A percentile compares a stretch with the other conserved stretches of the same genome.
Evolutionary conservation across 228 moss, liverwort and hornwort species (phyloP).

Genomic region (Sphagnum magellanicum): DNA sequence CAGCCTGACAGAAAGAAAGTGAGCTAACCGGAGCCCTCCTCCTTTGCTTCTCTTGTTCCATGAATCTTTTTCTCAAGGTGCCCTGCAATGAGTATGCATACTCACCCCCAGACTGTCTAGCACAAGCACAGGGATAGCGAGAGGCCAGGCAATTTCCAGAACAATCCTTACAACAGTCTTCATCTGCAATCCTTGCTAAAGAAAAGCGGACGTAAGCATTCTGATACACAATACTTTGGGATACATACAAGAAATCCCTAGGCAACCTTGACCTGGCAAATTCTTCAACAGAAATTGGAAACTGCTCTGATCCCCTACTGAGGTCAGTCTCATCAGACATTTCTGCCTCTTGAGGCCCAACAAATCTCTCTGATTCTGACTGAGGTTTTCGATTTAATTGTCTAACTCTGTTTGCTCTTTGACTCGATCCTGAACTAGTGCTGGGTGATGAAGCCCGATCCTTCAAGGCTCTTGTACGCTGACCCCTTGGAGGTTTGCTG

Average conservation of each 20-base stretch:
- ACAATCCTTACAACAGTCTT: constrained; percentile 72
- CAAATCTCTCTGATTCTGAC: background rate
- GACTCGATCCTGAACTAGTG: constrained; percentile 6
- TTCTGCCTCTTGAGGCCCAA: background rate
- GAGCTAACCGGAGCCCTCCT: constrained; percentile 12
- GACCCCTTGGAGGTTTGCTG: background rate
- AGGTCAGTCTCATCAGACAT: constrained; percentile 29
- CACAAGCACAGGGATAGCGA: constrained; percentile 61
- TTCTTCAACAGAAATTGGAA: constrained; percentile 31
- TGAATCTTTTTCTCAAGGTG: constrained; percentile 39
- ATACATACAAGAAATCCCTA: constrained; percentile 68
- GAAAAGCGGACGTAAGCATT: constrained; percentile 63
- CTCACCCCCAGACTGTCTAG: constrained; percentile 74
- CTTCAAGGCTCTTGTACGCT: background rate
- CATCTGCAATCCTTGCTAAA: constrained; percentile 78
- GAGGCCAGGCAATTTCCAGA: constrained; percentile 55
- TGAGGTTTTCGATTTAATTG: background rate
- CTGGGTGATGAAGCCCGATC: background rate
- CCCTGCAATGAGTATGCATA: constrained; percentile 74
- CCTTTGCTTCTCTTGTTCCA: constrained; percentile 35
- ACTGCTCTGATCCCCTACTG: constrained; percentile 31
- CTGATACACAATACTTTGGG: constrained; percentile 59
- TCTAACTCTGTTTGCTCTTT: background rate
- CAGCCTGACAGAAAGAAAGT: constrained; percentile 12
- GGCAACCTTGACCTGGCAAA: constrained; percentile 35